Percentiles rank a stretch among this genome's conserved stretches.
phyloP scores from a whole-genome alignment of 1,284 basidiomycete genomes.

The Malassezia pachydermatis region DNA sequence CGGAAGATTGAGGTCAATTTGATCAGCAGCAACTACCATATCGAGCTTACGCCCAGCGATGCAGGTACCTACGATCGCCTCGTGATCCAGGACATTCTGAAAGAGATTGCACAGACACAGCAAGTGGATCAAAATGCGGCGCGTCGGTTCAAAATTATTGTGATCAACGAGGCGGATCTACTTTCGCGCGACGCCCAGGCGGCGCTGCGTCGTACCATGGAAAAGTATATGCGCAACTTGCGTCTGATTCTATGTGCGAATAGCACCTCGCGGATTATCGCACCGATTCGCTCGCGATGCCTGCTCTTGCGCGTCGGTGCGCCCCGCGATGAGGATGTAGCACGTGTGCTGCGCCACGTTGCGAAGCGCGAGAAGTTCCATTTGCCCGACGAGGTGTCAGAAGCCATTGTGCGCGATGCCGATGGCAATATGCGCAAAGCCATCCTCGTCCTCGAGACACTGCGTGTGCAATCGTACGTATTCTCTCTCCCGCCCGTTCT shows the following conservation, averaged over 20 bases:
- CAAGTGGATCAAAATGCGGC: slow-evolving; percentile 92
- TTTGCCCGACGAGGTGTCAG: slow-evolving; percentile 64
- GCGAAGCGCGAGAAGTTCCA: slow-evolving; percentile 71
- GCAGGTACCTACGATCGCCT: slow-evolving; percentile 90
- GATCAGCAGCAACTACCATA: slow-evolving; percentile 83
- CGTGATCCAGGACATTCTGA: slow-evolving; percentile 91
- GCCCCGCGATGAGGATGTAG: slow-evolving; percentile 72
- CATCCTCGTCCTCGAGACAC: slow-evolving; percentile 81
- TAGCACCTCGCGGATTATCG: slow-evolving; percentile 89
- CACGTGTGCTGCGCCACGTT: slow-evolving; percentile 63
- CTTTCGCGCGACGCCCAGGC: slow-evolving; percentile 92
- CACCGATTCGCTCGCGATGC: slow-evolving; percentile 90
- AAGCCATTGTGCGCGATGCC: slow-evolving; percentile 67
- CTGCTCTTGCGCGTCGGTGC: slow-evolving; percentile 86
- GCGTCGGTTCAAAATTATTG: slow-evolving; percentile 95
- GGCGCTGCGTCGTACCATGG: slow-evolving; percentile 92
- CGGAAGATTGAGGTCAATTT: slow-evolving; percentile 93
- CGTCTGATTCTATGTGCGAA: slow-evolving; percentile 96
- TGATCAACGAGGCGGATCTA: slow-evolving; percentile 95
- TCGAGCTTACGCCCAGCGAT: slow-evolving; percentile 95
- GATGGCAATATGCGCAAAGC: slow-evolving; percentile 90
- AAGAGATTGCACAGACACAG: slow-evolving; percentile 98
- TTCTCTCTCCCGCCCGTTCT: too few species aligned
- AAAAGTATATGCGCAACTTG: slow-evolving; percentile 94
- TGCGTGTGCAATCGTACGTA: slow-evolving; percentile 60